phyloP scores from a whole-genome alignment of 495 filamentous ascomycete genomes.

The Daldinia concentrica region DNA sequence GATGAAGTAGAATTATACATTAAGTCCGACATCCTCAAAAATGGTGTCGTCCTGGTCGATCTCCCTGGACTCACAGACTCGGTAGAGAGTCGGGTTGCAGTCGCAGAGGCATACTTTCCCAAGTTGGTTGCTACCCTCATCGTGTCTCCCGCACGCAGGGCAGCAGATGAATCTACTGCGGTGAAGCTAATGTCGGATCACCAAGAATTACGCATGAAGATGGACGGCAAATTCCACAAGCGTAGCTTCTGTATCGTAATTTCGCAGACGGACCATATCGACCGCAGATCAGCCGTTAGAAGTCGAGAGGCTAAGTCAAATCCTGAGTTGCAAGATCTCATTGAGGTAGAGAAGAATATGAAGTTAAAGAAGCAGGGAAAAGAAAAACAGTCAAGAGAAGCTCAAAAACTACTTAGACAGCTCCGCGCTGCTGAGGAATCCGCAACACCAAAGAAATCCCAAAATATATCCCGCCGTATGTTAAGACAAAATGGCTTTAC shows the following conservation, averaged over 20 bases:
- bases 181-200: not conserved
- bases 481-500: not conserved
- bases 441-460: not conserved
- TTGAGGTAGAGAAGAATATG: not conserved
- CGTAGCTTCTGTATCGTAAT: not conserved
- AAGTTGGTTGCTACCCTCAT: not conserved
- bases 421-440: not conserved
- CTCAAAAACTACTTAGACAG: not conserved
- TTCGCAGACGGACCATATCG: not conserved
- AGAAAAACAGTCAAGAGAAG: not conserved
- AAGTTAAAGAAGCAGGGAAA: not conserved
- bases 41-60: not conserved
- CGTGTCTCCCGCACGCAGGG: not conserved
- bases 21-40: not conserved
- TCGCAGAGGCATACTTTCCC: not conserved
- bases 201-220: not conserved
- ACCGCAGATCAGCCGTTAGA: not conserved
- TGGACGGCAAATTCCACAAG: not conserved
- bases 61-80: not conserved
- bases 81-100: not conserved
- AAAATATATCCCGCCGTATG: not conserved
- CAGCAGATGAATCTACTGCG: not conserved
- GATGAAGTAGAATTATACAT: not conserved
- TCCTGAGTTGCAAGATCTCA: not conserved
- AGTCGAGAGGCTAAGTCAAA: not conserved